Base-by-base conservation (phyloP, 106 monocot species). In the Agapanthus africanus region DNA sequence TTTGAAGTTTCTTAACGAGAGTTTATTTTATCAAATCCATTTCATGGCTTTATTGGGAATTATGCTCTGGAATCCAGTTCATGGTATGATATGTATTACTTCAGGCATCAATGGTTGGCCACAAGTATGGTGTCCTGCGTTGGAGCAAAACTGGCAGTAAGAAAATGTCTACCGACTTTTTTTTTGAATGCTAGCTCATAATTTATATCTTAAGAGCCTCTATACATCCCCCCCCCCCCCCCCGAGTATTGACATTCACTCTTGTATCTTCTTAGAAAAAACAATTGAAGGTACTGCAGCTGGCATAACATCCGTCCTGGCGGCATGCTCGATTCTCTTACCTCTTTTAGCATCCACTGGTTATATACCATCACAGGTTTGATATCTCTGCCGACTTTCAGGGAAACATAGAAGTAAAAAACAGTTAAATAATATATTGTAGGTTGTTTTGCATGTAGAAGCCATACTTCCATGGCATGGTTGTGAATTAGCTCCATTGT, bases 141-240 rank as follows among this genome's bases (percentile, higher is more conserved):
- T 99, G 99, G 99, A 90, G 90, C 87, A 99, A 99, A 77, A 79
- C 80, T 71, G 99, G 92, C 70, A 93, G 99, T 99, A 75, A 81
- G 93, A 77, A n/a, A 47, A n/a, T n/a, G n/a, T n/a, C n/a, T n/a
- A n/a, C n/a, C n/a, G n/a, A n/a, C n/a, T n/a, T n/a, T n/a, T n/a
- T n/a, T n/a, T n/a, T n/a, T n/a, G n/a, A n/a, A 59, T 28, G 19
- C 35, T 71, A 21, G 19, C 27, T 35, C 15, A 31, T 59, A 2
- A 40, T 19, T 37, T 13, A 22, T 56, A 40, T 40, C 2, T 40
- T 38, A 33, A 40, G 11, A 16, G 0, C 7, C 25, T 11, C 6
- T 40, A 61, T 37, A 9, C 46, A 16, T 34, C 59, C 22, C 35
- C 26, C 22, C 8, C 27, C 33, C n/a, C n/a, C n/a, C n/a, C n/a